A percentile compares a stretch with the other conserved stretches of the same genome.
phyloP scores from a whole-genome alignment of 768 basidiomycete species.

The Hypholoma fasciculare region DNA sequence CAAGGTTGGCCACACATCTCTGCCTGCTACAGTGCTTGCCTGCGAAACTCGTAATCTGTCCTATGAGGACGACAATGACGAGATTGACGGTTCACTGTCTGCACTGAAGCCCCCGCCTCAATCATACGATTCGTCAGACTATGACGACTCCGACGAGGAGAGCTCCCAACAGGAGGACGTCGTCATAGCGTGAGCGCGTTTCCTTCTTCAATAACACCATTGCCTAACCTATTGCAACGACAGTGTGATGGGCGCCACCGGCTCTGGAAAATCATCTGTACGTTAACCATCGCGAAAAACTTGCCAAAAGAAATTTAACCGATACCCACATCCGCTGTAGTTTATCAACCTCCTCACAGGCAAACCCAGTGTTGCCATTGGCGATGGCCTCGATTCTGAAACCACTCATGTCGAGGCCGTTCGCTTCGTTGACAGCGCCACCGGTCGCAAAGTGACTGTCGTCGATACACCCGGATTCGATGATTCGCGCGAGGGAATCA shows the following conservation, averaged over 20 bases:
- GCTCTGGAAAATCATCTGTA: conserved; percentile 6
- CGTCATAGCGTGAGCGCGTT: too few relatives aligned
- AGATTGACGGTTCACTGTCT: too few relatives aligned
- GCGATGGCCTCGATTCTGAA: not conserved
- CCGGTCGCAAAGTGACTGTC: conserved; percentile 15
- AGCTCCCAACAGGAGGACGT: too few relatives aligned
- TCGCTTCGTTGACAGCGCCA: conserved; percentile 5
- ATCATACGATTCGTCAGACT: too few relatives aligned
- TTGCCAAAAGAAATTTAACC: not conserved
- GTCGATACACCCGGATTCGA: conserved; percentile 27
- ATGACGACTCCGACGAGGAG: too few relatives aligned
- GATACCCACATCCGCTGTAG: not conserved
- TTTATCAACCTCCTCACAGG: not conserved
- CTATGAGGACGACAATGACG: too few relatives aligned
- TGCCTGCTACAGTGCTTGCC: too few relatives aligned
- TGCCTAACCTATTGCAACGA: too few relatives aligned
- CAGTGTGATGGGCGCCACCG: conserved; percentile 5
- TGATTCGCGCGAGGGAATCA: conserved; percentile 19
- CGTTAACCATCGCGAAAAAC: not conserved
- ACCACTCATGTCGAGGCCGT: not conserved
- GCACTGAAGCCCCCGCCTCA: too few relatives aligned
- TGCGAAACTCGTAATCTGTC: too few relatives aligned
- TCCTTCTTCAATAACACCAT: too few relatives aligned
- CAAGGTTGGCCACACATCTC: too few relatives aligned
- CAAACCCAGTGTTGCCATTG: not conserved